Evolutionary conservation across 2,329 filamentous ascomycete species (phyloP).

Genomic region (Talaromyces sp.): DNA sequence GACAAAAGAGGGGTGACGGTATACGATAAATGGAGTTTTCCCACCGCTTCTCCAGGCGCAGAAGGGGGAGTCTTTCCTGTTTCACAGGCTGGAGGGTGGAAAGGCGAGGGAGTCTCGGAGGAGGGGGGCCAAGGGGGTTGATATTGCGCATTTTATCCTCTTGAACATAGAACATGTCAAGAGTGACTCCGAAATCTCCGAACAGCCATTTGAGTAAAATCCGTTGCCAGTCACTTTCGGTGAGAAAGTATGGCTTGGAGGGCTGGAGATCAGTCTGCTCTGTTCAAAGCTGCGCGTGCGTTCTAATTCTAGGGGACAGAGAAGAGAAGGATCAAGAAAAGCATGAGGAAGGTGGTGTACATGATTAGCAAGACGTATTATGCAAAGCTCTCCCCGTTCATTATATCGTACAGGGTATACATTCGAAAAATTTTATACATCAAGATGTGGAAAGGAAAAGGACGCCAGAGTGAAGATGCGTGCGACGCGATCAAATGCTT

Average conservation of each 20-base stretch:
- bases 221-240: neutral
- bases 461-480: constrained; percentile 18
- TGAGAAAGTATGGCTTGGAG: constrained; percentile 21
- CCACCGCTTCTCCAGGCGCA: neutral
- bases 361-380: neutral
- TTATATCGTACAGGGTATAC: constrained; percentile 23
- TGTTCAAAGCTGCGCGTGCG: constrained; percentile 51
- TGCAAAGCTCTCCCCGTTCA: constrained; percentile 14
- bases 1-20: neutral
- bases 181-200: constrained; percentile 14
- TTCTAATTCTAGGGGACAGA: neutral
- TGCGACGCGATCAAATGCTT: neutral
- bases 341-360: neutral
- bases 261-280: constrained; percentile 49
- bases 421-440: constrained; percentile 18
- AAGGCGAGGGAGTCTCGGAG: neutral
- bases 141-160: constrained; percentile 48
- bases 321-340: neutral
- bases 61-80: neutral
- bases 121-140: constrained; percentile 23
- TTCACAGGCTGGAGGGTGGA: neutral
- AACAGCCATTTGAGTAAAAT: neutral
- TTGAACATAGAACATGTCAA: constrained; percentile 18
- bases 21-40: constrained; percentile 9
- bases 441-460: constrained; percentile 19